These are phyloP conservation scores for Candida parachauliodes DNA, from an alignment of 805 yeast genomes.

Conservation along the genomic window DNA sequence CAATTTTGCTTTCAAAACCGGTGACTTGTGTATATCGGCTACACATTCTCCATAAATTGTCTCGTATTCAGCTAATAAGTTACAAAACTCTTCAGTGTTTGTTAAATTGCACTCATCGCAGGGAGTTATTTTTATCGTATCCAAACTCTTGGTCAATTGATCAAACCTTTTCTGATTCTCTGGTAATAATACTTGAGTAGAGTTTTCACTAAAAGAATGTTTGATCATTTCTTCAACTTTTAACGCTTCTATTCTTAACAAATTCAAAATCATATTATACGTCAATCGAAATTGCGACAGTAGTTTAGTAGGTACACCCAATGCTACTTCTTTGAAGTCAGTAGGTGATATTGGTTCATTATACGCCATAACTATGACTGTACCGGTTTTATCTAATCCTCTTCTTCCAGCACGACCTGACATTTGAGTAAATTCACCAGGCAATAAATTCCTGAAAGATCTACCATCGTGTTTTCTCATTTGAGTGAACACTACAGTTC, in stretches of 20 bases:
- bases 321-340: slow-evolving; percentile 71
- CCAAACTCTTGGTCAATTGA: slow-evolving; percentile 46
- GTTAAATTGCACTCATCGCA: slow-evolving; percentile 34
- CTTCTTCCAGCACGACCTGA: slow-evolving; percentile 98
- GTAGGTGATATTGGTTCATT: slow-evolving; percentile 55
- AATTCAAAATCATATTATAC: slow-evolving; percentile 89
- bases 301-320: slow-evolving; percentile 88
- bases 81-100: slow-evolving; percentile 45
- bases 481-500: slow-evolving; percentile 90
- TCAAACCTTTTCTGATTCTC: slow-evolving; percentile 73
- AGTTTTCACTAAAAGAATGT: slow-evolving; percentile 89
- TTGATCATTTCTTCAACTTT: slow-evolving; percentile 98
- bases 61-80: slow-evolving; percentile 44
- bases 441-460: slow-evolving; percentile 72
- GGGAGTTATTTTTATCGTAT: slow-evolving; percentile 28
- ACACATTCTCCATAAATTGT: slow-evolving; percentile 44
- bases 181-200: slow-evolving; percentile 79
- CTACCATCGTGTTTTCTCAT: slow-evolving; percentile 89
- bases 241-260: slow-evolving; percentile 88
- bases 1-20: slow-evolving; percentile 42
- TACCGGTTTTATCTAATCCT: slow-evolving; percentile 90
- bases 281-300: slow-evolving; percentile 92
- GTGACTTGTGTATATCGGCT: slow-evolving; percentile 42
- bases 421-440: slow-evolving; percentile 99
- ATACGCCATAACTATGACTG: slow-evolving; percentile 89